Evolutionary conservation across 768 basidiomycete species (phyloP), one percentile per base, ranked within the genome.

Genomic region (Tephrocybe sp.): DNA sequence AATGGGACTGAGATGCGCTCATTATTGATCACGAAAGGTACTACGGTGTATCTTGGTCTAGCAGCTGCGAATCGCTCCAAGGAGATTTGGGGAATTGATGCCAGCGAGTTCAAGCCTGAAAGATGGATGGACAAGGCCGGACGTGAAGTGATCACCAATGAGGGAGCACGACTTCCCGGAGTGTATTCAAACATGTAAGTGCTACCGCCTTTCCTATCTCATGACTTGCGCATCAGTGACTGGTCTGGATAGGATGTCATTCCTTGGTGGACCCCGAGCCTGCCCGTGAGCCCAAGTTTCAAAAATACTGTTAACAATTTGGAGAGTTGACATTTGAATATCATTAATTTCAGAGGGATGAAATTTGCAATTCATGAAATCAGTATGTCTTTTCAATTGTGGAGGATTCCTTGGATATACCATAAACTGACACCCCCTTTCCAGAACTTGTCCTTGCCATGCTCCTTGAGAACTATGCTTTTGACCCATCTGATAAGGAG

Each of bases 21-120:
- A 28, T 57, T 79, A 1, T 40, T 60, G 0, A 61, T 79, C 13
- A 64, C 68, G 0, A 69, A 70, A 28, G 67, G 68, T 34, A 77
- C 76, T 32, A 25, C 58, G 46, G 42, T 75, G 51, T 47, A 66
- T 59, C 36, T 67, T 47, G 64, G 71, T 32, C 34, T 70, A 25
- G 35, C 60, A 34, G 52, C 55, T 26, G 47, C 68, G 3, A 79
- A 79, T 50, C 60, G 66, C n/a, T n/a, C n/a, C n/a, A n/a, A n/a
- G n/a, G n/a, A n/a, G n/a, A 53, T 78, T 15, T 81, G 76, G 77
- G 78, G 78, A 9, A 64, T 68, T 3, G 77, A 79, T 51, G 72
- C 73, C 3, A 32, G 64, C 13, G 72, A 77, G 51, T 78, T 74
- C 69, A 77, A 73, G 41, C 78, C 77, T 0, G 76, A 78, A 50